Conservation (phyloP, 106 monocot species). For the Apostasia ramifera region DNA sequence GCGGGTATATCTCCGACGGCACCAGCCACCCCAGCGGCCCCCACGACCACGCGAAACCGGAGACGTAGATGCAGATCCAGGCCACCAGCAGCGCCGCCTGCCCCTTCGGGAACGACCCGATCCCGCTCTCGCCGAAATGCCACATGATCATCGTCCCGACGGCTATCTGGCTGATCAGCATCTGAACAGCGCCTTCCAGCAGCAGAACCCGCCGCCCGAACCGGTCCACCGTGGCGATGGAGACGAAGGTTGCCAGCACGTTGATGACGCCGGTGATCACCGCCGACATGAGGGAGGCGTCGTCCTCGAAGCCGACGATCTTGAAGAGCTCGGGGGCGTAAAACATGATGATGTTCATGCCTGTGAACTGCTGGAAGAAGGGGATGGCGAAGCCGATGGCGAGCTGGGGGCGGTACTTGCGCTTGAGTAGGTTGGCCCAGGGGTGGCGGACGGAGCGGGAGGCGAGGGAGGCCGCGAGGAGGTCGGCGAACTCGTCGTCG, state of each 20-base stretch:
- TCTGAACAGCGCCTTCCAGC: conserved; percentile 16
- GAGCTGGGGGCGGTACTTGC: conserved; percentile 34
- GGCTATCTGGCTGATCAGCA: conserved; percentile 13
- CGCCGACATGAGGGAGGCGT: conserved; percentile 48
- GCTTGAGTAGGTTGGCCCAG: conserved; percentile 31
- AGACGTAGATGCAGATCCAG: conserved; percentile 17
- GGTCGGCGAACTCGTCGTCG: conserved; percentile 13
- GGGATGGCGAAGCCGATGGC: conserved; percentile 41
- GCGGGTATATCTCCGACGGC: conserved; percentile 17
- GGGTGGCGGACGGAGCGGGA: conserved; percentile 20
- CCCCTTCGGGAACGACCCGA: not conserved
- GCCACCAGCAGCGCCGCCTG: not conserved
- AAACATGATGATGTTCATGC: conserved; percentile 62
- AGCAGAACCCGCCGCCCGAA: conserved; percentile 13
- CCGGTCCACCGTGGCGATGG: conserved; percentile 22
- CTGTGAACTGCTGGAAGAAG: conserved; percentile 59
- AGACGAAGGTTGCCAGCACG: conserved; percentile 29
- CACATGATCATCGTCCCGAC: conserved; percentile 11
- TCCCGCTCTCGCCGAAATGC: conserved; percentile 14
- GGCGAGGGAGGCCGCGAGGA: conserved; percentile 11
- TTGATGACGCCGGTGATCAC: conserved; percentile 47
- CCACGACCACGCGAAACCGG: conserved; percentile 29
- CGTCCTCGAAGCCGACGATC: conserved; percentile 43
- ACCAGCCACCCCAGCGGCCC: conserved; percentile 28
- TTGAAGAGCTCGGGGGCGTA: conserved; percentile 59